Evolutionary conservation across 306 rosid species (phyloP), one percentile per base, ranked within the genome.

Genomic region (Ormosia emarginata): DNA sequence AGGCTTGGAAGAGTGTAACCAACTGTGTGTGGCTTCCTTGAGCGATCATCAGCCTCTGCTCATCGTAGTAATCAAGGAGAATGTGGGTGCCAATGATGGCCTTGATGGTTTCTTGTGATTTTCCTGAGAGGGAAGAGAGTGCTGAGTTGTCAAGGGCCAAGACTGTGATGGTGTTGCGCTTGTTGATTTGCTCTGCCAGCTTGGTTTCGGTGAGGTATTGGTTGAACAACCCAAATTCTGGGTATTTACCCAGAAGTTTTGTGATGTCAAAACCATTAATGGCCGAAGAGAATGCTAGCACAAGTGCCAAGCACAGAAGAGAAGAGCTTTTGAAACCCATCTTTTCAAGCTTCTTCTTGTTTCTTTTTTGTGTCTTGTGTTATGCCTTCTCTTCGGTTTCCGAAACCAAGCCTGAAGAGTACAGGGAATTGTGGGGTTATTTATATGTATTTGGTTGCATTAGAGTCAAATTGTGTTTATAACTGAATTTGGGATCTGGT

Each of bases 191-290:
- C 0, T 81, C 89, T 1, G 75, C 87, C 4, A 94, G 86, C 46
- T 91, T 88, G 77, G 92, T 87, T 40, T 90, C 86, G 11, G 90
- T 82, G 0, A 94, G 78, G 56, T 68, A 62, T 65, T 80, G 56
- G 72, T 73, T 90, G 71, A 94, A 85, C 10, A 5, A 14, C 8
- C 84, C 11, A 1, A 85, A 73, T 0, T 89, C 86, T 1, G 90
- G 82, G 71, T 79, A 49, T 15, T 67, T 40, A 10, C 79, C 30
- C 0, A 94, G 75, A 6, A 73, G 29, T 52, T 64, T 83, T 1
- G 89, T 83, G 79, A 94, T 78, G 83, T 94, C 86, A 12, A 91
- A 59, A 7, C 86, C 92, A 7, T 84, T 41, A 2, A 88, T 74
- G 3, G 83, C 37, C 1, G 83, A 76, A 37, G 58, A 79, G 67